Conservation (phyloP, 2,329 filamentous ascomycete species). For the Lizonia empirigonia region DNA sequence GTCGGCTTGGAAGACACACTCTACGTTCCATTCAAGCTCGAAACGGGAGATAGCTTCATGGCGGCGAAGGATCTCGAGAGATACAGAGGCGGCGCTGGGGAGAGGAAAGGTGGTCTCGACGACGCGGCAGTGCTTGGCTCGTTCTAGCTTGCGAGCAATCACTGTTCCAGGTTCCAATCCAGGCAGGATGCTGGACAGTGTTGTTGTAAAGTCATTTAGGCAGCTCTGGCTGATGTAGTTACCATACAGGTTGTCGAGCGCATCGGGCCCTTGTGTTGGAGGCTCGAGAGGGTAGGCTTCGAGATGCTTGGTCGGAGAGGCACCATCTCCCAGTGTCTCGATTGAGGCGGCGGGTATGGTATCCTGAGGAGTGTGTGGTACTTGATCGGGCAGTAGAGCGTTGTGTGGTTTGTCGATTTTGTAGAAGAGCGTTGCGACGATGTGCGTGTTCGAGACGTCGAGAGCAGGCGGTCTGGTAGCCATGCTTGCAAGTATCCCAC, state of each 20-base stretch:
- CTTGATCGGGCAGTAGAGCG: constrained; percentile 56
- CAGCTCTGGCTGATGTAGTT: constrained; percentile 61
- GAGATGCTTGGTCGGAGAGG: constrained; percentile 58
- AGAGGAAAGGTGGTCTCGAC: constrained; percentile 70
- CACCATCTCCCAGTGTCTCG: constrained; percentile 50
- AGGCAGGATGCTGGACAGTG: constrained; percentile 56
- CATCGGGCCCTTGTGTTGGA: constrained; percentile 59
- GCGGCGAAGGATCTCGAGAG: constrained; percentile 72
- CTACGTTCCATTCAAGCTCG: constrained; percentile 87
- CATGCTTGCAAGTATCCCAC: constrained; percentile 11
- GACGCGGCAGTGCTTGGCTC: constrained; percentile 63
- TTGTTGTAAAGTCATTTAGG: constrained; percentile 61
- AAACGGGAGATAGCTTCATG: constrained; percentile 81
- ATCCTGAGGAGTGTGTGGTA: constrained; percentile 43
- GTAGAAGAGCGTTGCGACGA: constrained; percentile 49
- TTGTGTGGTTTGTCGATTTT: constrained; percentile 42
- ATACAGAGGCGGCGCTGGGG: constrained; percentile 55
- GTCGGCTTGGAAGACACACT: constrained; percentile 78
- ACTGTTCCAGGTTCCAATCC: constrained; percentile 57
- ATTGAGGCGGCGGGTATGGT: constrained; percentile 41
- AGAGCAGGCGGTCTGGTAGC: constrained; percentile 24
- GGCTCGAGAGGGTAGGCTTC: constrained; percentile 61
- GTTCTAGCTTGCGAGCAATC: constrained; percentile 62
- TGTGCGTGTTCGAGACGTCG: constrained; percentile 28
- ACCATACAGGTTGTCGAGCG: constrained; percentile 61